phyloP scores from a whole-genome alignment of 2,329 filamentous ascomycete species.

The Colletotrichum destructivum region DNA sequence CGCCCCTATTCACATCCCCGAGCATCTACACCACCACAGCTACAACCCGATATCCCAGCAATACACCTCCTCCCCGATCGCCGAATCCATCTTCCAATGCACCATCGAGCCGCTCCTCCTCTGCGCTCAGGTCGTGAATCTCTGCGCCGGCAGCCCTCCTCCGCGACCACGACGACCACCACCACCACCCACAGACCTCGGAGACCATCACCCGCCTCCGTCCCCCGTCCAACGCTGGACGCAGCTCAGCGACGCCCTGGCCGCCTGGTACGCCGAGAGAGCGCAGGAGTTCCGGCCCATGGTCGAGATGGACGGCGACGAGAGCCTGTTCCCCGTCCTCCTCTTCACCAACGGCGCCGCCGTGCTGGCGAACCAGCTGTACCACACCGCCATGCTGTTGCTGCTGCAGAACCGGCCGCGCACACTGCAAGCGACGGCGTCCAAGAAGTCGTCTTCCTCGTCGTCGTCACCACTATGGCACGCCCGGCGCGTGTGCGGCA shows the following conservation, averaged over 20 bases:
- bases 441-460: constrained; percentile 51
- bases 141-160: constrained; percentile 50
- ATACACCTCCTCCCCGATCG: constrained; percentile 36
- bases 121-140: constrained; percentile 54
- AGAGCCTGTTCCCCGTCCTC: constrained; percentile 53
- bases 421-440: constrained; percentile 52
- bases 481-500: constrained; percentile 63
- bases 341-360: constrained; percentile 57
- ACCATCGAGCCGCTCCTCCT: constrained; percentile 50
- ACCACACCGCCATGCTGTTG: constrained; percentile 69
- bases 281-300: constrained; percentile 53
- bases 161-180: not conserved
- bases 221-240: constrained; percentile 50
- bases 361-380: constrained; percentile 68
- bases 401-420: constrained; percentile 67
- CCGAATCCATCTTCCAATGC: constrained; percentile 43
- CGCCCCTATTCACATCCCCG: constrained; percentile 47
- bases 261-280: constrained; percentile 52
- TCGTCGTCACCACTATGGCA: constrained; percentile 64
- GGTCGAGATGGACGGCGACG: constrained; percentile 50
- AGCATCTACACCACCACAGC: constrained; percentile 36
- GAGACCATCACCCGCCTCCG: constrained; percentile 32
- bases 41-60: constrained; percentile 25
- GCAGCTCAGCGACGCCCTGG: constrained; percentile 50
- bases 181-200: not conserved